Base-by-base conservation (phyloP, 2,329 filamentous ascomycete species). In the Cercospora sesami region DNA sequence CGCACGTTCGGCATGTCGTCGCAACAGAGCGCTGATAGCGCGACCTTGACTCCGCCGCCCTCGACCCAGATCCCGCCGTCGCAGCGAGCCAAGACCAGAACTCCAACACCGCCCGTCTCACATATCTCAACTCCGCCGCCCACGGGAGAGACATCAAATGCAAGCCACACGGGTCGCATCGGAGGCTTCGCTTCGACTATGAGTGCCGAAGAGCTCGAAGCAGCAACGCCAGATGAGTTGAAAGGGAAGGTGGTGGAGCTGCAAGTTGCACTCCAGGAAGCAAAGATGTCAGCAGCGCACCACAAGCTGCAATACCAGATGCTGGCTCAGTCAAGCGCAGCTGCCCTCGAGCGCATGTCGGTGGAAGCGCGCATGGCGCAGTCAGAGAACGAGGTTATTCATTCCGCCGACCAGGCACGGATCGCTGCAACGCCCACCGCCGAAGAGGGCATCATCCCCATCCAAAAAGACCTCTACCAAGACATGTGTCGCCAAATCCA, bases 301-400 rank as follows among this genome's bases (percentile, higher is more conserved):
- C 91, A 95, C 82, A 96, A 95, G 80, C 83, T 98, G 64, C 94
- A 97, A 78, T 91, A 94, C 77, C 93, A 90, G 74, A 86, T 97
- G 76, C 86, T 96, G 30, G 89, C 87, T 62, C 89, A 97, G 72
- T 92, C 96, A 76, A 93, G 91, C 64, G 89, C 90, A 60, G 93
- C 96, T 73, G 90, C 93, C 31, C 87, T 92, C 9, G 94, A 96
- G 79, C 89, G 93, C 28, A 93, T 94, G 73, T 91, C 90, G 39
- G 94, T 97, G 5, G 94, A 97, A 79, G 91, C 96, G 74, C 91
- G 95, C 72, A 94, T 97, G 87, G 91, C 90, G n/a, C 88, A 92
- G 70, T 87, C 91, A 23, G 93, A 97, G 79, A 90, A 96, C 21
- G 91, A 97, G 69, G 91, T 94, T 12, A 83, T 97, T 30, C 90